A percentile compares a stretch with the other conserved stretches of the same genome.
Evolutionary conservation across 352 stramenopile species (phyloP).

Genomic region (Saprolegnia parasitica): DNA sequence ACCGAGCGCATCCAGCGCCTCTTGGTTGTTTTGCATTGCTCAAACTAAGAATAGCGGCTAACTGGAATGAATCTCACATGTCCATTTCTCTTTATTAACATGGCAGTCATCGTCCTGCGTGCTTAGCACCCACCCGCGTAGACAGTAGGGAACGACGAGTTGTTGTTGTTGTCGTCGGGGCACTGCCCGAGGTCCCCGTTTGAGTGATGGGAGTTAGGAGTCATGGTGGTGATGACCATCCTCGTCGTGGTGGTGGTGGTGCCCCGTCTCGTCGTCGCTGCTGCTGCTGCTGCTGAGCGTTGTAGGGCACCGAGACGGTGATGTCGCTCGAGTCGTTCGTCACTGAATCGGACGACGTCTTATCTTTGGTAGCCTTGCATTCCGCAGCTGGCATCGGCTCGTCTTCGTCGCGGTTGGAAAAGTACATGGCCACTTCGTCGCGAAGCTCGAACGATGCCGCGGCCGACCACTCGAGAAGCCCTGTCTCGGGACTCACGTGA

Average conservation of each 20-base stretch:
- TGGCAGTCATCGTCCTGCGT: too few species aligned
- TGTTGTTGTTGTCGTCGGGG: neutral
- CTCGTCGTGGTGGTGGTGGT: slow-evolving; percentile 2
- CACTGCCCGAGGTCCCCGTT: neutral
- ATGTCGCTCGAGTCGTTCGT: neutral
- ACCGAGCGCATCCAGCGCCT: slow-evolving; percentile 20
- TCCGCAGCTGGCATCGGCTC: neutral
- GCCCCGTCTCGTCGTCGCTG: neutral
- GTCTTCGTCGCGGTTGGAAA: slow-evolving; percentile 15
- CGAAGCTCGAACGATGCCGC: neutral
- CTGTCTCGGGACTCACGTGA: slow-evolving; percentile 4
- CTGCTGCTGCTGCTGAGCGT: neutral
- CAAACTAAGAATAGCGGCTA: too few species aligned
- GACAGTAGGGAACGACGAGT: neutral
- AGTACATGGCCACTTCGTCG: neutral
- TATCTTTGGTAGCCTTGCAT: neutral
- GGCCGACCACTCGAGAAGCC: neutral
- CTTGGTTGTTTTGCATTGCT: slow-evolving; percentile 2
- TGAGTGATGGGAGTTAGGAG: neutral
- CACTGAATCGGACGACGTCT: neutral
- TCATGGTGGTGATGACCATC: slow-evolving; percentile 2
- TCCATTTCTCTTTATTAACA: too few species aligned
- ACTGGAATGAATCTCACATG: too few species aligned
- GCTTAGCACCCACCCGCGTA: slow-evolving; percentile 10
- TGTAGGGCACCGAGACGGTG: neutral